These are phyloP conservation scores for Fusarium musae DNA, from an alignment of 2,329 filamentous ascomycete genomes.

Conservation along the genomic window DNA sequence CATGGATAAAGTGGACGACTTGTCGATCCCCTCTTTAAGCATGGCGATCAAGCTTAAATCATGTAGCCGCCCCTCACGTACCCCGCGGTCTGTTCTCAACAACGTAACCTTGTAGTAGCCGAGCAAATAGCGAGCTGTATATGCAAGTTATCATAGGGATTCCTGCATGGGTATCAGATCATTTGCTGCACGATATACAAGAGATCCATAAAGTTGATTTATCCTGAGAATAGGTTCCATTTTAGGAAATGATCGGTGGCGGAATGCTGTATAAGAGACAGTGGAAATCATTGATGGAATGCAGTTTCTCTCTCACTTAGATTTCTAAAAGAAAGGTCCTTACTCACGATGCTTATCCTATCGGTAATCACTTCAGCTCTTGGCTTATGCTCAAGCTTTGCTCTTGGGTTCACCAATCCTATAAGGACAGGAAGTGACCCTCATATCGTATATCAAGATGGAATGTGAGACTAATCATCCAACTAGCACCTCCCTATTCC, in stretches of 20 bases:
- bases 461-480: not conserved
- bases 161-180: not conserved
- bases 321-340: no score
- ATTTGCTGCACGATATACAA: not conserved
- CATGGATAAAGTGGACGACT: not conserved
- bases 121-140: not conserved
- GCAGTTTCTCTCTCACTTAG: no score
- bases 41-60: not conserved
- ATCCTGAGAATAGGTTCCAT: not conserved
- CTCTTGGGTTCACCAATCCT: not conserved
- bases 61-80: not conserved
- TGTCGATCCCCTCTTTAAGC: not conserved
- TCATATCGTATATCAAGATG: not conserved
- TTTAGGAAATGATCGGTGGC: not conserved
- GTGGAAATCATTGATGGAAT: not conserved
- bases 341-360: not conserved
- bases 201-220: not conserved
- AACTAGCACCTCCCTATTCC: rapidly evolving
- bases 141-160: no score
- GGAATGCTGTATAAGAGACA: not conserved
- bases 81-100: not conserved
- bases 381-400: not conserved
- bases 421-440: not conserved
- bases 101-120: not conserved
- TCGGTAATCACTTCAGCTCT: not conserved